Conservation (phyloP, 2,329 filamentous ascomycete species). For the Epicoccum sorghinum region DNA sequence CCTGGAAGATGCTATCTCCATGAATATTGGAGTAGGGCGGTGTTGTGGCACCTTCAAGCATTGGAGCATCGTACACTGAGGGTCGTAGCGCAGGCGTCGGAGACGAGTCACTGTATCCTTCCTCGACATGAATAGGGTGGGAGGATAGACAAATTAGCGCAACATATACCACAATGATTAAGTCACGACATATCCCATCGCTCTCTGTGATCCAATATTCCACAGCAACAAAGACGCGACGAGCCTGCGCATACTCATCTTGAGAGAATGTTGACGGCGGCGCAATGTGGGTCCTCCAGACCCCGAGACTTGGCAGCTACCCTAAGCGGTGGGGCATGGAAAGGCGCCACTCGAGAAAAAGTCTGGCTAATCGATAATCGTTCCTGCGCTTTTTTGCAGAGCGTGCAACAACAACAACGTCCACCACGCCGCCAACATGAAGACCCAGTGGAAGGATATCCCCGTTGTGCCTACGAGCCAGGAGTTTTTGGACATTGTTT, state of each 20-base stretch:
- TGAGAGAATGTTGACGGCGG: too few species aligned
- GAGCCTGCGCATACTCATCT: too few species aligned
- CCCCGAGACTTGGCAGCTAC: constrained; percentile 1
- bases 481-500: constrained; percentile 97
- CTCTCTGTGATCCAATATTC: too few species aligned
- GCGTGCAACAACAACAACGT: constrained; percentile 21
- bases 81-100: background rate
- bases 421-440: constrained; percentile 38
- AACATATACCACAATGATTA: too few species aligned
- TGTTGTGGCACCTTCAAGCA: background rate
- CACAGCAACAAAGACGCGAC: too few species aligned
- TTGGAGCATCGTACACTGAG: background rate
- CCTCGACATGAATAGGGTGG: too few species aligned
- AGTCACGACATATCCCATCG: too few species aligned
- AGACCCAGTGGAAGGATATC: constrained; percentile 65
- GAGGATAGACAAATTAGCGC: too few species aligned
- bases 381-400: constrained; percentile 24
- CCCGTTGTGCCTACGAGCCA: constrained; percentile 87
- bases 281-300: background rate
- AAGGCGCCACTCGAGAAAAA: constrained; percentile 10
- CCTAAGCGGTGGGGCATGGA: constrained; percentile 9
- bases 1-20: constrained; percentile 8
- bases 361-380: constrained; percentile 20
- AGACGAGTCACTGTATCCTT: too few species aligned
- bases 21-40: background rate